Base-by-base conservation (phyloP, 805 yeast species). In the Schizosaccharomyces osmophilus region DNA sequence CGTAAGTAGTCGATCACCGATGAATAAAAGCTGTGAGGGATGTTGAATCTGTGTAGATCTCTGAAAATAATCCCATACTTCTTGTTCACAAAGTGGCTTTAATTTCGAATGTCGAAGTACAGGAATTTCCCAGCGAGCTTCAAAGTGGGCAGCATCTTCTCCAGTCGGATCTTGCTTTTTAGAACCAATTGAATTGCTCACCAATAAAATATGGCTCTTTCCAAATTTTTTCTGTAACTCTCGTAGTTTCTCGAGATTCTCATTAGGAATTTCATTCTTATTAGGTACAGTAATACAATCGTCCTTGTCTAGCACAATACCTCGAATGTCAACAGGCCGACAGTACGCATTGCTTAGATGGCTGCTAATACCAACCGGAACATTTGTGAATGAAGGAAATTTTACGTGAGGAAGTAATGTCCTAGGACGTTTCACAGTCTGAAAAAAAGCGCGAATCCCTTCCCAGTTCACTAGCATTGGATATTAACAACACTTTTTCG, bases 231-330 rank as follows among this genome's bases (percentile, higher is more conserved):
- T 24, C 13, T 48, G 24, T 13, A 48, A 24, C 29, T 48, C 55
- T 13, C 29, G n/a, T n/a, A 48, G 24, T 24, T 48, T 48, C 17
- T 24, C 9, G 26, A 48, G 24, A 19, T 48, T 24, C 24, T n/a
- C 29, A 3, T 48, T 15, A 48, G 24, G 17, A 6, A 48, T 48
- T 6, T n/a, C 13, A n/a, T 13, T 6, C 32, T 48, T 15, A 62
- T 86, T 85, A 43, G 89, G 89, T 63, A 79, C 78, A 4, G 98
- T 95, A 69, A 93, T 85, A 68, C 97, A 90, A 70, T 93, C 93
- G 72, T 93, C 98, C 70, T 93, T 93, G 69, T 93, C 98, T 31
- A 93, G 74, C 0, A 93, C 66, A 19, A 66, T 42, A 8, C 66
- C 68, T 39, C 63, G 61, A 48, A 66, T 64, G 48, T 65, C 67